Evolutionary conservation across 225 moss, liverwort and hornwort genomes (phyloP).

Genomic region (Thuidium tamariscinum): DNA sequence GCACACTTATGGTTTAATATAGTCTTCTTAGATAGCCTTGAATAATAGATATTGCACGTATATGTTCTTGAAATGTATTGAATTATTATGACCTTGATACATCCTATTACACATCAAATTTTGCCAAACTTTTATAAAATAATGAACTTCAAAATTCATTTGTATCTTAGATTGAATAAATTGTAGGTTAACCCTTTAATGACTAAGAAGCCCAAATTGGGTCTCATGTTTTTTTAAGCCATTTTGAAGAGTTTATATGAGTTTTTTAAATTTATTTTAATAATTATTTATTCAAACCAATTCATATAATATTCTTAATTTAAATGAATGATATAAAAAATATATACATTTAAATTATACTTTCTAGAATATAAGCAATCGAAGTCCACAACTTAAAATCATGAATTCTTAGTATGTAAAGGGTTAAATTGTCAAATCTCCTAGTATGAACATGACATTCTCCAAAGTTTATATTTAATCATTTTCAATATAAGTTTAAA

Average conservation of each 20-base stretch:
- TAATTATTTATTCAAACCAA: too few relatives aligned
- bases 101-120: not conserved
- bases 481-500: not conserved
- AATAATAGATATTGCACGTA: not conserved
- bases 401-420: too few relatives aligned
- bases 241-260: too few relatives aligned
- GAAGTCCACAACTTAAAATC: too few relatives aligned
- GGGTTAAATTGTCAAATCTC: not conserved
- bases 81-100: not conserved
- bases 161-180: not conserved
- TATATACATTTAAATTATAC: too few relatives aligned
- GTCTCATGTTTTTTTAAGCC: too few relatives aligned
- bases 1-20: not conserved
- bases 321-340: too few relatives aligned
- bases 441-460: not conserved
- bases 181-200: too few relatives aligned
- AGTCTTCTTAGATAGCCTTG: accelerated
- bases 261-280: too few relatives aligned
- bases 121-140: not conserved
- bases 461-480: not conserved
- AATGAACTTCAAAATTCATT: not conserved
- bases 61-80: not conserved
- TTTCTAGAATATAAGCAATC: too few relatives aligned
- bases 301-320: too few relatives aligned
- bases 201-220: too few relatives aligned